phyloP scores from a whole-genome alignment of 768 basidiomycete genomes.

The Leccinum pellstonianum region DNA sequence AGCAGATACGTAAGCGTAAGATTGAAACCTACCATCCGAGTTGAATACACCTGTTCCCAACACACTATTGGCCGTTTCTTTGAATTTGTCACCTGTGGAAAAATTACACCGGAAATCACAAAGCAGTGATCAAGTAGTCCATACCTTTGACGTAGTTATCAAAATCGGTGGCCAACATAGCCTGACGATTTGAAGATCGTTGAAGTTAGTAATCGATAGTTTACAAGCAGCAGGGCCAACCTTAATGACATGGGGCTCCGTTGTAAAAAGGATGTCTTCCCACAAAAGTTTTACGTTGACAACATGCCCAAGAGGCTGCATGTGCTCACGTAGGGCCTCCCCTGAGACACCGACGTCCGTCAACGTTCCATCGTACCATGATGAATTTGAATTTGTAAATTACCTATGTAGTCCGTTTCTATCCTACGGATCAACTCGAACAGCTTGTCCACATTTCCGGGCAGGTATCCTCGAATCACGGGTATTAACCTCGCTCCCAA shows the following conservation, averaged over 20 bases:
- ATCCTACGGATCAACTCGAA: conserved; percentile 14
- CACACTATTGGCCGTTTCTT: conserved; percentile 31
- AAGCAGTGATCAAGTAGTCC: neutral
- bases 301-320: conserved; percentile 25
- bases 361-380: neutral
- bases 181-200: conserved; percentile 21
- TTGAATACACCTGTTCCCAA: conserved; percentile 58
- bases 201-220: neutral
- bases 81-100: conserved; percentile 34
- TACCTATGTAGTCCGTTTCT: conserved; percentile 39
- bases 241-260: conserved; percentile 49
- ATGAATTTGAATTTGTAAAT: neutral
- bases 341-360: conserved; percentile 19
- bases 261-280: conserved; percentile 48
- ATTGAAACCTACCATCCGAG: conserved; percentile 40
- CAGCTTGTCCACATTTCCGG: conserved; percentile 38
- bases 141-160: conserved; percentile 44
- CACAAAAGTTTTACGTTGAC: conserved; percentile 49
- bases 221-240: conserved; percentile 11
- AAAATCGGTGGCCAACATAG: conserved; percentile 45
- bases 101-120: neutral
- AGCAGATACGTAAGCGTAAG: neutral
- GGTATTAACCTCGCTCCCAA: conserved; percentile 33
- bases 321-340: conserved; percentile 22
- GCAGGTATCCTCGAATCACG: conserved; percentile 29